phyloP scores from a whole-genome alignment of 2,329 filamentous ascomycete genomes.

The Claviceps humidiphila region DNA sequence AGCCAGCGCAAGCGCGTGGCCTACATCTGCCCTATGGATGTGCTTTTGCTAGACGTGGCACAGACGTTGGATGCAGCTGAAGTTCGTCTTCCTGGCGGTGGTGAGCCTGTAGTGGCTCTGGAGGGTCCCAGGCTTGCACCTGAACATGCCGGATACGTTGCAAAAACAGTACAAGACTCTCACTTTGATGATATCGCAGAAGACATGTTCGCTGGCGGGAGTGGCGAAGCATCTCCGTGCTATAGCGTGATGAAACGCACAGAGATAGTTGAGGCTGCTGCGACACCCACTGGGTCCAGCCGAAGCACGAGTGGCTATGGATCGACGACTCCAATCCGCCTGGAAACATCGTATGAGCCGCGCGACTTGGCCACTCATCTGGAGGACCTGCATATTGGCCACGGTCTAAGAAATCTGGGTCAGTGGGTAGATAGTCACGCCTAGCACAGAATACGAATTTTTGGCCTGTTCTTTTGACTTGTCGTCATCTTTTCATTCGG shows the following conservation, averaged over 20 bases:
- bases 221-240: conserved; percentile 5
- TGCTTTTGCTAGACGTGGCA: conserved; percentile 74
- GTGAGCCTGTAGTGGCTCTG: conserved; percentile 25
- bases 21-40: conserved; percentile 92
- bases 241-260: conserved; percentile 6
- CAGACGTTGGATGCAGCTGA: conserved; percentile 58
- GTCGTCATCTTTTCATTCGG: no score
- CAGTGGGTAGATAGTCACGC: conserved; percentile 3
- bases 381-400: conserved; percentile 20
- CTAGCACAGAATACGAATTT: neutral
- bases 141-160: neutral
- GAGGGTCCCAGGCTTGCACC: conserved; percentile 6
- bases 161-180: neutral
- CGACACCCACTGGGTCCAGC: neutral
- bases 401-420: conserved; percentile 18
- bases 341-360: conserved; percentile 17
- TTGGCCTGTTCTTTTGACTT: no score
- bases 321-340: conserved; percentile 15
- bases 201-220: conserved; percentile 18
- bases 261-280: neutral
- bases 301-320: conserved; percentile 8
- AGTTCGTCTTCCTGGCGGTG: conserved; percentile 57
- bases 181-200: conserved; percentile 14
- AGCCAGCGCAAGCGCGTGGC: conserved; percentile 67
- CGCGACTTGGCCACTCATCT: conserved; percentile 17